These are phyloP conservation scores for Microdochium bolleyi DNA, from an alignment of 2,329 filamentous ascomycete genomes.

Conservation along the genomic window DNA sequence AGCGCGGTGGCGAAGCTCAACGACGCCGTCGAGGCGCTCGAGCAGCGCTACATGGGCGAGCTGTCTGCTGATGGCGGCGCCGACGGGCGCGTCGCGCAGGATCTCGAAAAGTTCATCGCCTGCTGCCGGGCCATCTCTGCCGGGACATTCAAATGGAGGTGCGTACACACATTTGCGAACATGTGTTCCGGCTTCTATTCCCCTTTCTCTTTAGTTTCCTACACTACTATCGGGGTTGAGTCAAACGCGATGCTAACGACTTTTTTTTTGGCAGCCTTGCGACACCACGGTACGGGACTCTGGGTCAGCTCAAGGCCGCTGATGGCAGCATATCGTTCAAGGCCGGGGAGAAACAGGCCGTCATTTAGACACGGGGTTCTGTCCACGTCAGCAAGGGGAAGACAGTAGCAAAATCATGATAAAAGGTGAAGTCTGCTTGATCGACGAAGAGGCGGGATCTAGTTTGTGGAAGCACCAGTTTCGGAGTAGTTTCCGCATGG, in stretches of 20 bases:
- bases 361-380: too few species aligned
- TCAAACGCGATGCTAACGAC: background rate
- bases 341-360: background rate
- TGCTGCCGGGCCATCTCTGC: background rate
- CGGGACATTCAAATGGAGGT: background rate
- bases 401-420: too few species aligned
- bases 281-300: background rate
- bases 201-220: background rate
- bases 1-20: background rate
- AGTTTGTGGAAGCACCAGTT: too few species aligned
- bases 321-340: background rate
- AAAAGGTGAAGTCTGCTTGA: too few species aligned
- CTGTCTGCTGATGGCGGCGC: background rate
- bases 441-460: too few species aligned
- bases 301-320: background rate
- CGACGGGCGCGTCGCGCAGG: background rate
- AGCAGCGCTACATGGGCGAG: background rate
- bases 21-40: background rate
- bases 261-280: background rate
- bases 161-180: too few species aligned
- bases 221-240: too few species aligned
- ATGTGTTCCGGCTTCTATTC: background rate
- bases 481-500: too few species aligned
- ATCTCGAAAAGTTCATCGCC: background rate
- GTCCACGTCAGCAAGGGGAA: too few species aligned